phyloP scores from a whole-genome alignment of 2,329 filamentous ascomycete genomes.

The Beauveria bassiana region DNA sequence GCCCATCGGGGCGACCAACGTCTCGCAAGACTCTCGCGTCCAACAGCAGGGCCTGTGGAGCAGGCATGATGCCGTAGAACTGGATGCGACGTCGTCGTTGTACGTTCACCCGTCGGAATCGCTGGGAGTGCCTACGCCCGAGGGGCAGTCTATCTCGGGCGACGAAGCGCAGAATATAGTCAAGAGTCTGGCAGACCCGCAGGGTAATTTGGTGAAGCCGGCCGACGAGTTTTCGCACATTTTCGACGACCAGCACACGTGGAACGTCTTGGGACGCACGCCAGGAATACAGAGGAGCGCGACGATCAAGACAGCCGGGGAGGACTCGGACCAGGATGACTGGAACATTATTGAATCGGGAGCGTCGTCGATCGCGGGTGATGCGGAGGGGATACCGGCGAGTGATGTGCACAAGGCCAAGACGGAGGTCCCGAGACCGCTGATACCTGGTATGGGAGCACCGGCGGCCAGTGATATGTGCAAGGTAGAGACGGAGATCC shows the following conservation, averaged over 20 bases:
- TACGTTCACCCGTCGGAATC: constrained; percentile 28
- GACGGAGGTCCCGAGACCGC: neutral
- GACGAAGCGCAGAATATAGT: constrained; percentile 24
- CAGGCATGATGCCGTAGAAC: constrained; percentile 20
- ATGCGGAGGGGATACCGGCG: neutral
- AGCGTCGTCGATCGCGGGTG: constrained; percentile 16
- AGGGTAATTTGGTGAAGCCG: constrained; percentile 13
- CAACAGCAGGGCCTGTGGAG: constrained; percentile 22
- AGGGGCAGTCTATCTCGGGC: constrained; percentile 32
- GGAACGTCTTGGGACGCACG: constrained; percentile 37
- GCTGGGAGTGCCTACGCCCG: constrained; percentile 19
- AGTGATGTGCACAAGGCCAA: neutral
- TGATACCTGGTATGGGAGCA: neutral
- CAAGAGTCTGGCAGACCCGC: constrained; percentile 17
- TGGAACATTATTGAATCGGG: constrained; percentile 46
- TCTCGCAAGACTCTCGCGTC: constrained; percentile 1
- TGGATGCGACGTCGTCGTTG: constrained; percentile 25
- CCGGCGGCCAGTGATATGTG: neutral
- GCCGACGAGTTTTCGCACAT: constrained; percentile 22
- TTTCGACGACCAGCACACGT: constrained; percentile 36
- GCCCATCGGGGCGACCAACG: neutral
- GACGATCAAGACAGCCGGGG: constrained; percentile 22
- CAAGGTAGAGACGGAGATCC: neutral
- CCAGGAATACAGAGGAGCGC: constrained; percentile 32
- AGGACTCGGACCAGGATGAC: constrained; percentile 26